Evolutionary conservation across 805 yeast genomes (phyloP).

Genomic region (Yarrowia porcina): DNA sequence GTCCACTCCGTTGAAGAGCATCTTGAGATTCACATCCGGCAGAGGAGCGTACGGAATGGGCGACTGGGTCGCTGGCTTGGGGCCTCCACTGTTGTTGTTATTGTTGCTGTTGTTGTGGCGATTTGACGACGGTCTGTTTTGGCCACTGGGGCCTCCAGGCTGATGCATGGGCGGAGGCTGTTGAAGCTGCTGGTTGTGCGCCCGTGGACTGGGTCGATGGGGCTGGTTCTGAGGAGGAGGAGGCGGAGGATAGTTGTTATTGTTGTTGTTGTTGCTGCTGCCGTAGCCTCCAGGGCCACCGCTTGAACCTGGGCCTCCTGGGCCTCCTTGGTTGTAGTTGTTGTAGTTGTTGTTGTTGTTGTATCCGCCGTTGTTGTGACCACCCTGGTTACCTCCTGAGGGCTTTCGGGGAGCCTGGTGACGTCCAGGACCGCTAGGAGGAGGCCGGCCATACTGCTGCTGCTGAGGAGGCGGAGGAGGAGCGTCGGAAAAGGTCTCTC

Average conservation of each 20-base stretch:
- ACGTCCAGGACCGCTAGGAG: neutral
- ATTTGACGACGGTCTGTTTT: neutral
- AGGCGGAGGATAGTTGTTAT: neutral
- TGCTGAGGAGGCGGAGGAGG: conserved; percentile 6
- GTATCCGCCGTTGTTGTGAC: neutral
- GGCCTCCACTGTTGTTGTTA: neutral
- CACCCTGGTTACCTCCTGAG: conserved; percentile 1
- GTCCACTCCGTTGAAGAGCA: conserved; percentile 38
- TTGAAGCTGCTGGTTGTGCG: conserved; percentile 15
- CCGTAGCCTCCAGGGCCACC: conserved; percentile 5
- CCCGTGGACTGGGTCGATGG: conserved; percentile 1
- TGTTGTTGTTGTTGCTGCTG: neutral
- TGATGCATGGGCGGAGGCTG: conserved; percentile 22
- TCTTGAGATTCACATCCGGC: conserved; percentile 30
- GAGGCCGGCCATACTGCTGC: conserved; percentile 20
- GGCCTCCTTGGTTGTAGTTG: neutral
- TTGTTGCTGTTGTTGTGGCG: conserved; percentile 16
- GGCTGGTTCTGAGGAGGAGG: neutral
- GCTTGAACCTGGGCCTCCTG: neutral
- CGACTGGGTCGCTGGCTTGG: conserved; percentile 2
- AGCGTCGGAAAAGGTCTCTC: neutral
- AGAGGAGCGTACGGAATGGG: conserved; percentile 12
- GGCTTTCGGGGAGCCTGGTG: conserved; percentile 18
- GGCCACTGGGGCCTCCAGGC: conserved; percentile 4
- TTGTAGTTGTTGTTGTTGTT: neutral